phyloP scores from a whole-genome alignment of 805 yeast species.

The Lipomyces oligophaga region DNA sequence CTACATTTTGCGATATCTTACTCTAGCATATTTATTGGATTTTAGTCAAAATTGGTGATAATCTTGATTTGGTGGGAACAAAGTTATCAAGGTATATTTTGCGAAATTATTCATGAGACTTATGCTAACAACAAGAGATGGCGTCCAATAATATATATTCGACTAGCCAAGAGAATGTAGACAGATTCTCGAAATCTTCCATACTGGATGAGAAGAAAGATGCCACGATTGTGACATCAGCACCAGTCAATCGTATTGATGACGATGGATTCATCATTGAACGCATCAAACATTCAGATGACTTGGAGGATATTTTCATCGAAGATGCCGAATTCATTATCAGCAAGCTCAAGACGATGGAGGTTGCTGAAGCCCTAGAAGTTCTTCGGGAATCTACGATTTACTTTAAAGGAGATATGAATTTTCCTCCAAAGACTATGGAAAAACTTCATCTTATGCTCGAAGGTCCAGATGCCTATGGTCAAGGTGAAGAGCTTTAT shows the following conservation, averaged over 20 bases:
- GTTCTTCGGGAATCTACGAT: conserved; percentile 40
- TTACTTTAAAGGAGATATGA: conserved; percentile 45
- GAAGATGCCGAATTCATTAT: conserved; percentile 39
- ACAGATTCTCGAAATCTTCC: neutral
- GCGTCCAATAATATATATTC: no score
- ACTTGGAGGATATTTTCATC: conserved; percentile 11
- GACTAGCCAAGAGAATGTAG: no score
- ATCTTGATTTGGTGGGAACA: no score
- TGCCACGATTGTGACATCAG: neutral
- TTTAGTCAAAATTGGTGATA: no score
- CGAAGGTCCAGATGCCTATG: conserved; percentile 29
- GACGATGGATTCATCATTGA: conserved; percentile 12
- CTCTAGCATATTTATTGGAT: no score
- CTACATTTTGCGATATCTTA: no score
- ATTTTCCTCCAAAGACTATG: conserved; percentile 42
- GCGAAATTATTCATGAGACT: no score
- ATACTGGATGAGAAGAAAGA: neutral
- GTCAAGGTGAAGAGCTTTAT: conserved; percentile 24
- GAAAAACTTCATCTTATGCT: conserved; percentile 35
- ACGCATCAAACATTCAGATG: conserved; percentile 15
- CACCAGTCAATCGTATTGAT: neutral
- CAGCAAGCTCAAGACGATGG: conserved; percentile 40
- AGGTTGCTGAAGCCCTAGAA: conserved; percentile 39
- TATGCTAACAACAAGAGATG: no score
- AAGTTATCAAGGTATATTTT: no score